A percentile compares a stretch with the other conserved stretches of the same genome.
Conservation (phyloP, 495 filamentous ascomycete genomes). For the Neurospora cerealis region DNA sequence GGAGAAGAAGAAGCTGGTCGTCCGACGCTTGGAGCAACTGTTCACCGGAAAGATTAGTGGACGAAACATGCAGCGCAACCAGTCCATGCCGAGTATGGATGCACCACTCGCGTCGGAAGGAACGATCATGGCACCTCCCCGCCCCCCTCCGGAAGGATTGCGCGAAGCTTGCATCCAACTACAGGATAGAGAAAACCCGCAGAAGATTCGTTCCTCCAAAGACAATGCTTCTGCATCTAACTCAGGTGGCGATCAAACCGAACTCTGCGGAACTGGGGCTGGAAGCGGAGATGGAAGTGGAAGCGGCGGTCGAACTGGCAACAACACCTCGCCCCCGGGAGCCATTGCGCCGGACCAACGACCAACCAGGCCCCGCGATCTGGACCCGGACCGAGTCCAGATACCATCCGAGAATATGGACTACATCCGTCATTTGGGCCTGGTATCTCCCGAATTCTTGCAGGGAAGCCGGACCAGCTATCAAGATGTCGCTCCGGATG, state of each 20-base stretch:
- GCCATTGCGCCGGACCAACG: constrained; percentile 47
- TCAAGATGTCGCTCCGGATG: constrained; percentile 39
- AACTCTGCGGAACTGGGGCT: constrained; percentile 22
- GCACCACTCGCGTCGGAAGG: not conserved
- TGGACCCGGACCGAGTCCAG: constrained; percentile 59
- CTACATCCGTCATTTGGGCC: constrained; percentile 62
- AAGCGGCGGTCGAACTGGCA: constrained; percentile 16
- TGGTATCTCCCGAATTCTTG: constrained; percentile 39
- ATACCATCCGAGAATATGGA: constrained; percentile 61
- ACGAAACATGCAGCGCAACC: constrained; percentile 6
- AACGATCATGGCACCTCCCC: constrained; percentile 2
- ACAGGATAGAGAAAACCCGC: constrained; percentile 21
- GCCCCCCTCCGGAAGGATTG: constrained; percentile 12
- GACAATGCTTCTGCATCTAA: constrained; percentile 29
- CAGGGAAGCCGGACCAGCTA: constrained; percentile 3
- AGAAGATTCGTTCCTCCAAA: constrained; percentile 9
- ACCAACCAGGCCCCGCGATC: constrained; percentile 60
- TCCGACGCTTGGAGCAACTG: constrained; percentile 61
- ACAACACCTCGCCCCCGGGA: constrained; percentile 32
- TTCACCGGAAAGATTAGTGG: constrained; percentile 59
- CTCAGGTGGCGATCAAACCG: constrained; percentile 30
- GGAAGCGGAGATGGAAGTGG: constrained; percentile 22
- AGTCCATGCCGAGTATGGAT: constrained; percentile 14
- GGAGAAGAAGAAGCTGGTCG: constrained; percentile 61
- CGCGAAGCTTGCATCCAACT: constrained; percentile 32